Evolutionary conservation across 306 rosid species (phyloP), one percentile per base, ranked within the genome.

Genomic region (Abrus precatorius): DNA sequence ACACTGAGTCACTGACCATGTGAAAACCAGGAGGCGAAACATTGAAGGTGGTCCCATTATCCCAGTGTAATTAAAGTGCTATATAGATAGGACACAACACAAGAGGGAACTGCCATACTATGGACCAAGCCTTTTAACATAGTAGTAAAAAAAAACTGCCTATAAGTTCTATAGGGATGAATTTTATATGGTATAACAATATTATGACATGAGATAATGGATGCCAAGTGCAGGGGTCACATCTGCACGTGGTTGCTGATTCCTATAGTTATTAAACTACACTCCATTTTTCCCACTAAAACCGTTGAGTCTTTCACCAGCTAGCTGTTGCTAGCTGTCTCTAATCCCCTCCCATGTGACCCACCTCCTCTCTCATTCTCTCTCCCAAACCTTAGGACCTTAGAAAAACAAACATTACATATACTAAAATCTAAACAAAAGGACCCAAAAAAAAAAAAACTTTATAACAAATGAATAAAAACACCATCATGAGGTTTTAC

Each of bases 301-400:
- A 88, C 88, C 79, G 87, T 86, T 80, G 78, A 78, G 88, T 83
- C 80, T 64, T 86, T 63, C 85, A 82, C 82, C 85, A 72, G 29
- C 80, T 90, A 95, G 99, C 97, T 95, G 99, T 89, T 87, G 97
- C 99, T 91, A 93, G 97, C 99, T 95, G 99, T 92, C 90, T 80
- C 84, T 83, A 85, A 81, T 79, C 82, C 80, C 86, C 82, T 77
- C 89, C 95, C 99, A 95, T 92, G 97, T 92, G 98, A 86, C 90
- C 88, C 83, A 69, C 87, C 80, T 6, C 80, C 20, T 0, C 64
- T 13, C 59, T 44, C 55, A 1, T 2, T 12, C 83, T 75, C 79
- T 67, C 85, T 76, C 89, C 88, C 30, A 85, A 36, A 45, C 84
- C 88, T 82, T 50, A 66, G 76, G 88, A 86, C 88, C 84, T 90